phyloP scores from a whole-genome alignment of 345 rosid genomes.

The Populus nigra region DNA sequence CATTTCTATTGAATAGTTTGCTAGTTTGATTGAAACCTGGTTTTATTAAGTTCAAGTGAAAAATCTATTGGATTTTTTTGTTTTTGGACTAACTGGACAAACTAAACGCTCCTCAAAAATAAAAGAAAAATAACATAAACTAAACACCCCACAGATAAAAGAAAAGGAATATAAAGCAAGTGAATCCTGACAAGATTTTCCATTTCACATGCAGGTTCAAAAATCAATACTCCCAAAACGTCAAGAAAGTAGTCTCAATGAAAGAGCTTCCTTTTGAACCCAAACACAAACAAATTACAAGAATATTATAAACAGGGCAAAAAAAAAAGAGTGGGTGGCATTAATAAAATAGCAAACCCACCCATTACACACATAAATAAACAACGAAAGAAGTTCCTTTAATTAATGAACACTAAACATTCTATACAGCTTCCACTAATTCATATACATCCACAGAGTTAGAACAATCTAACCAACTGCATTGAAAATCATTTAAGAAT shows the following conservation, averaged over 20 bases:
- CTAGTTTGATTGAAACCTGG: not conserved
- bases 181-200: too few species aligned
- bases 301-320: not conserved
- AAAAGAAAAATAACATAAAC: not conserved
- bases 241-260: not conserved
- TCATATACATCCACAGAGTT: not conserved
- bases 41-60: not conserved
- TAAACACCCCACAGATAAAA: not conserved
- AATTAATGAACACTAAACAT: not conserved
- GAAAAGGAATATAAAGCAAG: not conserved
- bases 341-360: not conserved
- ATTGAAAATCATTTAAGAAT: not conserved
- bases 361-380: not conserved
- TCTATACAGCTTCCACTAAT: not conserved
- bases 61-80: not conserved
- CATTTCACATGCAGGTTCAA: too few species aligned
- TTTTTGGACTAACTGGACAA: not conserved
- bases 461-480: not conserved
- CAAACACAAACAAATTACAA: too few species aligned
- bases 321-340: not conserved
- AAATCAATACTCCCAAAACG: not conserved
- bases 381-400: not conserved
- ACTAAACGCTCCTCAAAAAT: not conserved
- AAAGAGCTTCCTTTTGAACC: not conserved
- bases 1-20: not conserved